Conservation (phyloP, 2,329 filamentous ascomycete genomes). For the Phialophora tarda region DNA sequence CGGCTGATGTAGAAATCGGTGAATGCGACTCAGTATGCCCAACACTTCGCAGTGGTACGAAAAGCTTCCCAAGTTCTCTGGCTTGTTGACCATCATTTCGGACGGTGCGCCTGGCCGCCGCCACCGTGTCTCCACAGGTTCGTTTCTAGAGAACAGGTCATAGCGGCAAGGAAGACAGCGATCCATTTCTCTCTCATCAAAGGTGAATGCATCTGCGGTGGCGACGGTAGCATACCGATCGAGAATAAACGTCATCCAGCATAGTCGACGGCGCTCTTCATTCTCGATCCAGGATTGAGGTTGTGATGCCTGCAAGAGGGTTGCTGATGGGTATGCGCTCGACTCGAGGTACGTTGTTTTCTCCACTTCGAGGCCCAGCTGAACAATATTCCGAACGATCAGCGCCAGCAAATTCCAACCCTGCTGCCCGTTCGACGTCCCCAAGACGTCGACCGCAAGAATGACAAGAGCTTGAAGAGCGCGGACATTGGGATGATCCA, state of each 20-base stretch:
- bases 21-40: conserved; percentile 83
- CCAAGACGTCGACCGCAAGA: conserved; percentile 80
- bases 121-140: conserved; percentile 82
- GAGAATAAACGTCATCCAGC: conserved; percentile 93
- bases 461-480: conserved; percentile 86
- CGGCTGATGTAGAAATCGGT: conserved; percentile 84
- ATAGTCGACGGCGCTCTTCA: conserved; percentile 79
- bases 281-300: conserved; percentile 87
- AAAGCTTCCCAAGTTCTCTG: conserved; percentile 84
- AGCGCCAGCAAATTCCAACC: conserved; percentile 91
- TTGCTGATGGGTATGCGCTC: conserved; percentile 82
- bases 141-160: conserved; percentile 82
- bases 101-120: conserved; percentile 58
- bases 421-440: conserved; percentile 84
- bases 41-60: conserved; percentile 92
- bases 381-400: conserved; percentile 85
- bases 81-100: conserved; percentile 54
- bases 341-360: conserved; percentile 78
- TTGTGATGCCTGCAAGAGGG: conserved; percentile 78
- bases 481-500: conserved; percentile 88
- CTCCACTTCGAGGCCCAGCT: conserved; percentile 83
- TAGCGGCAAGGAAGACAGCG: conserved; percentile 84
- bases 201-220: conserved; percentile 87
- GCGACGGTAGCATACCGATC: conserved; percentile 90
- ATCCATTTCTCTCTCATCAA: conserved; percentile 89